Percentiles rank a stretch among this genome's conserved stretches.
These are phyloP conservation scores for Triticum monococcum DNA, from an alignment of 176 grass and related monocot species.

Conservation along the genomic window DNA sequence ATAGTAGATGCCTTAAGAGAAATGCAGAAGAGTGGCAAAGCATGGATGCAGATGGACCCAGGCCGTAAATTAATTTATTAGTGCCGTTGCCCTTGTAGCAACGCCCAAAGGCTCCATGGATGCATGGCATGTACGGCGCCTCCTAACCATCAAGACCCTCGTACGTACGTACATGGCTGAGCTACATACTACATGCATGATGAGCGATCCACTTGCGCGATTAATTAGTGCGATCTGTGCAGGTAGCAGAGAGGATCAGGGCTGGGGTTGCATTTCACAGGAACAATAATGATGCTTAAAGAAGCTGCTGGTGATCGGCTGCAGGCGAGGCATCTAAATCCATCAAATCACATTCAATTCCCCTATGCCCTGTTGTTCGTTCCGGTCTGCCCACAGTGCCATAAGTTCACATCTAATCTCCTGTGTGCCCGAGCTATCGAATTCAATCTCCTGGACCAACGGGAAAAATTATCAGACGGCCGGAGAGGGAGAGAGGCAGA, in stretches of 20 bases:
- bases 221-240: not conserved
- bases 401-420: not conserved
- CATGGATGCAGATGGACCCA: not conserved
- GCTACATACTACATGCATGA: not conserved
- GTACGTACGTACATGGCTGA: not conserved
- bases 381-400: slow-evolving; percentile 1
- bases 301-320: not conserved
- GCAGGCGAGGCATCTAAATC: not conserved
- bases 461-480: not conserved
- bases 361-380: not conserved
- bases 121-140: not conserved
- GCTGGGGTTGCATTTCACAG: not conserved
- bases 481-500: not conserved
- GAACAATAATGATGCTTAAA: not conserved
- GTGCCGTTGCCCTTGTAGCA: not conserved
- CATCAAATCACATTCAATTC: not conserved
- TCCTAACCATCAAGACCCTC: not conserved
- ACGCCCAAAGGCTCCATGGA: not conserved
- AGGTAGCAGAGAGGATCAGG: not conserved
- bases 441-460: not conserved
- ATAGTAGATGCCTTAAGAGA: not conserved
- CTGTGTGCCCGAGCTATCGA: not conserved
- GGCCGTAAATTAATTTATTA: not conserved
- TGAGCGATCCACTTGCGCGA: not conserved
- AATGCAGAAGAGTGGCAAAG: not conserved